Base-by-base conservation (phyloP, 257 asterid species). In the Lavandula angustifolia region DNA sequence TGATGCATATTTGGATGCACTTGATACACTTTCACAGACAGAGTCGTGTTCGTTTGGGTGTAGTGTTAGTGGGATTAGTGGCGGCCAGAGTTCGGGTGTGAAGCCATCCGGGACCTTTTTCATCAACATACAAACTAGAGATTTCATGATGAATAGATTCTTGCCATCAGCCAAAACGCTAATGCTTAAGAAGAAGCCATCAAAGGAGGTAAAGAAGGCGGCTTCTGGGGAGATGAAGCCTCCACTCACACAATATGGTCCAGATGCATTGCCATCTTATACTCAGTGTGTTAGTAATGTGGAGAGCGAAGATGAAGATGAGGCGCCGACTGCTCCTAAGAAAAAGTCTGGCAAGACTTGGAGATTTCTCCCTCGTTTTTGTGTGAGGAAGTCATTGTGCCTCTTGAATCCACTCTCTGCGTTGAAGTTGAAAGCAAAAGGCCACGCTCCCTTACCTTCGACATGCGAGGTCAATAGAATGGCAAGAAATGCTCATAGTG, bases 131-230 rank as follows among this genome's bases (percentile, higher is more conserved):
- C 90, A 84, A 54, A 86, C 97, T 13, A 71, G 81, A 62, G 97
- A 86, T 54, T 84, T 94, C 54, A 90, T 94, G 97, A 82, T 94
- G 92, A 77, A 70, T 44, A 79, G 99, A 65, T 94, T 94, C 83
- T 76, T 94, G 53, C 95, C 94, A 27, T 97, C 96, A 8, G 96
- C 99, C 13, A 90, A 87, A 56, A 81, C 89, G 0, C 94, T 94
- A 11, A 79, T 64, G 73, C 68, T 31, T 87, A 83, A 61, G 22
- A 85, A 88, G 75, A 57, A n/a, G 18, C 77, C 52, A 54, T 81
- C 83, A 1, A 82, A 76, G 76, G 76, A 66, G 74, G 75, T 75
- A 16, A 79, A 72, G 74, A 85, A 74, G 76, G 78, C 62, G 9
- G 76, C 82, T 63, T 75, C 88, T 3, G 79, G 80, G 35, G 89